phyloP scores from a whole-genome alignment of 805 yeast species.

The Pichia exigua region DNA sequence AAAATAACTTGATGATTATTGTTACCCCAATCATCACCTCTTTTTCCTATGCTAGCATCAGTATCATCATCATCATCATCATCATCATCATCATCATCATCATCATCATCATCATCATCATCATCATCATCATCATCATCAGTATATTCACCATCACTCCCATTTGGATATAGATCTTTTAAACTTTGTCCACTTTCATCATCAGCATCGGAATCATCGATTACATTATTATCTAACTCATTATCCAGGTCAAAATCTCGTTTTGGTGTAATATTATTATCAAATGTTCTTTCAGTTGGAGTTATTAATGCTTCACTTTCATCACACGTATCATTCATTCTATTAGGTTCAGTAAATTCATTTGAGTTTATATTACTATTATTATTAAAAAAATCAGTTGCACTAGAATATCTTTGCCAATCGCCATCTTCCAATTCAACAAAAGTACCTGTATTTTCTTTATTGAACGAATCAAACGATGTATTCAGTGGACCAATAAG shows the following conservation, averaged over 20 bases:
- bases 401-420: conserved; percentile 7
- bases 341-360: background rate
- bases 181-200: background rate
- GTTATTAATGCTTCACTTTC: background rate
- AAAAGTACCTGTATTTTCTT: background rate
- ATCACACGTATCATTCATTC: background rate
- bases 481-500: conserved; percentile 2
- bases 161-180: conserved; percentile 11
- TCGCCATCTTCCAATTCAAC: background rate
- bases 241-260: conserved; percentile 10
- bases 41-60: background rate
- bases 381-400: conserved; percentile 3
- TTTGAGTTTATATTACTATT: background rate
- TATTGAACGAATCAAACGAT: background rate
- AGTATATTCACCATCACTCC: conserved; percentile 1
- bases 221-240: conserved; percentile 11
- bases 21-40: conserved; percentile 1
- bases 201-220: background rate
- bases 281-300: background rate
- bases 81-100: conserved; percentile 2
- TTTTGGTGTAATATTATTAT: background rate
- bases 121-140: background rate
- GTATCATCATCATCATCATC: background rate
- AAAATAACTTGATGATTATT: background rate
- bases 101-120: conserved; percentile 1